Conservation (phyloP, 495 filamentous ascomycete species). For the Aspergillus wentii region DNA sequence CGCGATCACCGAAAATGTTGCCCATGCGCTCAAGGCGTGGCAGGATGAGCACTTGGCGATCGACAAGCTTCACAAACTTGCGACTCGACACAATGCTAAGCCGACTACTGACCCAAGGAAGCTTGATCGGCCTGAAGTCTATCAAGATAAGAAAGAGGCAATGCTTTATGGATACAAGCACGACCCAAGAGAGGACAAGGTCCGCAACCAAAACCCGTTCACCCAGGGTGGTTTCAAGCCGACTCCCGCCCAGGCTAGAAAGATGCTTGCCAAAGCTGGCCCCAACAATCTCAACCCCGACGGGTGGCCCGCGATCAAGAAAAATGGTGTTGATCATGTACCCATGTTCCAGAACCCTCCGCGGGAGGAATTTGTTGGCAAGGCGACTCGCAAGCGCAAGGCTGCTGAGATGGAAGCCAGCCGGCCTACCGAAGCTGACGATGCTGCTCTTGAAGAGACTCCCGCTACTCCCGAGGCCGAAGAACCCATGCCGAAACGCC, state of each 20-base stretch:
- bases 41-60: constrained; percentile 63
- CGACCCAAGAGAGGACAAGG: constrained; percentile 21
- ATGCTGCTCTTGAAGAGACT: constrained; percentile 20
- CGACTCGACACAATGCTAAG: constrained; percentile 34
- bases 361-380: constrained; percentile 46
- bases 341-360: constrained; percentile 44
- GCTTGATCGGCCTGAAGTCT: constrained; percentile 18
- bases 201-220: constrained; percentile 33
- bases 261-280: constrained; percentile 31
- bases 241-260: constrained; percentile 34
- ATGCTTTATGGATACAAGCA: constrained; percentile 41
- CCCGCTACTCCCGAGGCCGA: constrained; percentile 26
- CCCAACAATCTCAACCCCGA: constrained; percentile 35
- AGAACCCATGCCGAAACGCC: constrained; percentile 24
- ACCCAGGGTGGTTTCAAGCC: constrained; percentile 41
- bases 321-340: constrained; percentile 28
- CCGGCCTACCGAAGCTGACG: constrained; percentile 18
- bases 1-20: constrained; percentile 45
- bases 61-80: constrained; percentile 47
- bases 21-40: constrained; percentile 49
- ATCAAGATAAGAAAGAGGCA: constrained; percentile 39
- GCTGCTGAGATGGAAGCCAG: constrained; percentile 34
- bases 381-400: constrained; percentile 44
- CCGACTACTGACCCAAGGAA: constrained; percentile 19
- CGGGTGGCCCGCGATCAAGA: constrained; percentile 29